Evolutionary conservation across 148 eudicot genomes (phyloP).

Genomic region (Fagopyrum tataricum): DNA sequence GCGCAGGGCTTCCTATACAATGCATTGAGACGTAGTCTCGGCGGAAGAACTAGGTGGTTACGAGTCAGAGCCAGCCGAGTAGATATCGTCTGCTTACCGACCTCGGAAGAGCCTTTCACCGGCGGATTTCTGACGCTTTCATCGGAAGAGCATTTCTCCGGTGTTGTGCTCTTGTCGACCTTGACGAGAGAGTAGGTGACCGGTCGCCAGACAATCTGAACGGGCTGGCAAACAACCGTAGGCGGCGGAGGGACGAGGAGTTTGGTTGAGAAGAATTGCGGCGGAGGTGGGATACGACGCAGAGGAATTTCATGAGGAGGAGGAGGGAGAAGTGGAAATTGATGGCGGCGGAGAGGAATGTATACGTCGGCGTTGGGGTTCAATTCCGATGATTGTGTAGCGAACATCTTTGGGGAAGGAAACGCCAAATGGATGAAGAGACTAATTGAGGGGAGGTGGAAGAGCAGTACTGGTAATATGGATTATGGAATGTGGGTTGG

Average conservation of each 20-base stretch:
- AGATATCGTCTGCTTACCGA: too few relatives aligned
- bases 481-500: neutral
- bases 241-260: neutral
- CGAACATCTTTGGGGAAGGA: neutral
- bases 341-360: neutral
- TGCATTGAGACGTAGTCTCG: neutral
- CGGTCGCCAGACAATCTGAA: neutral
- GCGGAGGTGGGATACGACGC: neutral
- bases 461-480: neutral
- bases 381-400: neutral
- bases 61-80: neutral
- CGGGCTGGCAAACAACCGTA: neutral
- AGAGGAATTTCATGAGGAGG: neutral
- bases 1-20: neutral
- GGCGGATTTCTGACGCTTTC: neutral
- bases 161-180: neutral
- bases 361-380: neutral
- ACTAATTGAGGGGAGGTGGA: neutral
- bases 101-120: neutral
- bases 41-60: neutral
- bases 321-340: neutral
- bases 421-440: neutral
- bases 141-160: neutral
- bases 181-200: neutral
- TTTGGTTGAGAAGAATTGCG: neutral